phyloP scores from a whole-genome alignment of 345 rosid genomes.

The Eucalyptus marginata region DNA sequence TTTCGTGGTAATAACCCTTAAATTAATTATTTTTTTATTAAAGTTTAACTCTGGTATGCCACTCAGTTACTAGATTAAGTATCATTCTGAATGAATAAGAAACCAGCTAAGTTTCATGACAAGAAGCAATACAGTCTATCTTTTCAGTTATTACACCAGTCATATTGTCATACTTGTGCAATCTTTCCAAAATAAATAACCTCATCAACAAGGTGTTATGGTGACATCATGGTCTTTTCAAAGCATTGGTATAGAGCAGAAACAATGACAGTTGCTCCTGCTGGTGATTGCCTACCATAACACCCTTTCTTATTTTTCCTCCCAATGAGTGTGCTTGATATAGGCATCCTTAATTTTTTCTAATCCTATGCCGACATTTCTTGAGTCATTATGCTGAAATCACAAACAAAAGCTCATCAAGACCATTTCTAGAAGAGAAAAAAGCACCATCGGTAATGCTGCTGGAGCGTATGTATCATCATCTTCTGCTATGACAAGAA shows the following conservation, averaged over 20 bases:
- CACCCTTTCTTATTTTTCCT: not conserved
- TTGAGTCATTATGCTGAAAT: not conserved
- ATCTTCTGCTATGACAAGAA: slow-evolving; percentile 79
- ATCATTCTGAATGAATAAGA: not conserved
- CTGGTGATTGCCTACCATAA: not conserved
- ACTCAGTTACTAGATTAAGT: not conserved
- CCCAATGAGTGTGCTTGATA: not conserved
- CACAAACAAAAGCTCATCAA: not conserved
- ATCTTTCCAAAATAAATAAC: not conserved
- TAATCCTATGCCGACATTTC: not conserved
- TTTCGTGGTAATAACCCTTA: no score
- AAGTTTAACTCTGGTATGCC: slow-evolving; percentile 8
- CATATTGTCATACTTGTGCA: not conserved
- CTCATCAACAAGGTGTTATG: not conserved
- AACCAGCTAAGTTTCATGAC: not conserved
- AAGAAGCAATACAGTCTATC: not conserved
- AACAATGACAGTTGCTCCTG: not conserved
- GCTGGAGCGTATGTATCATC: slow-evolving; percentile 61
- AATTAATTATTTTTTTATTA: slow-evolving; percentile 26
- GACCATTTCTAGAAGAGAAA: slow-evolving; percentile 7
- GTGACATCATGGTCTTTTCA: not conserved
- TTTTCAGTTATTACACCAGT: not conserved
- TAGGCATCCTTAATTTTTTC: not conserved
- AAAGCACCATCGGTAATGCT: slow-evolving; percentile 57
- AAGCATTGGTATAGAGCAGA: not conserved